Percentiles rank a stretch among this genome's conserved stretches.
These are phyloP conservation scores for Closterium sp. DNA, from an alignment of 139 green algal genomes.

Conservation along the genomic window DNA sequence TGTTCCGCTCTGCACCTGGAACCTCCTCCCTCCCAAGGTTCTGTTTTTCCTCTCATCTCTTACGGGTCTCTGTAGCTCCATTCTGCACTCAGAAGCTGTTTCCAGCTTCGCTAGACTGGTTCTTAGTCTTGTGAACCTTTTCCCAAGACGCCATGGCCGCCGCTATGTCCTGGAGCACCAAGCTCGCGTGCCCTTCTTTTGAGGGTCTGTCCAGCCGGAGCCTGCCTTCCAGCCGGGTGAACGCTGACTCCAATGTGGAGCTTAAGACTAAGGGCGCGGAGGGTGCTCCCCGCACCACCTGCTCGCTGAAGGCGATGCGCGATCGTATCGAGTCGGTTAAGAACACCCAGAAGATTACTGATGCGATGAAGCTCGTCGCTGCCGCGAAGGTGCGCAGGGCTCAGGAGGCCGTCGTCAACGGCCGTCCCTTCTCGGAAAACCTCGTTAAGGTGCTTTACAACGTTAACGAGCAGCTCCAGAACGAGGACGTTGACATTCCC, in stretches of 20 bases:
- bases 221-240: slow-evolving; percentile 7
- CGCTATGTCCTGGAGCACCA: neutral
- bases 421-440: slow-evolving; percentile 96
- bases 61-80: neutral
- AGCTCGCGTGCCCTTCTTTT: slow-evolving; percentile 31
- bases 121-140: neutral
- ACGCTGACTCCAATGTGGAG: neutral
- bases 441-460: slow-evolving; percentile 98
- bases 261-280: slow-evolving; percentile 4
- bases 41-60: neutral
- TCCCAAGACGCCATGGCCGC: neutral
- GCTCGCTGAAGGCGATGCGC: slow-evolving; percentile 79
- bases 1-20: neutral
- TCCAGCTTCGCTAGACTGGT: neutral
- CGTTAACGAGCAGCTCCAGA: slow-evolving; percentile 91
- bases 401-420: slow-evolving; percentile 95
- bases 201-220: slow-evolving; percentile 19
- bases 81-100: neutral
- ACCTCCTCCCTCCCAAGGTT: neutral
- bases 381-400: slow-evolving; percentile 73
- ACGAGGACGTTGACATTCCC: slow-evolving; percentile 96
- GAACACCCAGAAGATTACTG: slow-evolving; percentile 99
- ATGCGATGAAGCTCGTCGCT: slow-evolving; percentile 69
- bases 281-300: slow-evolving; percentile 1
- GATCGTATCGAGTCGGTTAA: slow-evolving; percentile 95